Conservation (phyloP, 2,329 filamentous ascomycete genomes). For the Fonsecaea multimorphosa region DNA sequence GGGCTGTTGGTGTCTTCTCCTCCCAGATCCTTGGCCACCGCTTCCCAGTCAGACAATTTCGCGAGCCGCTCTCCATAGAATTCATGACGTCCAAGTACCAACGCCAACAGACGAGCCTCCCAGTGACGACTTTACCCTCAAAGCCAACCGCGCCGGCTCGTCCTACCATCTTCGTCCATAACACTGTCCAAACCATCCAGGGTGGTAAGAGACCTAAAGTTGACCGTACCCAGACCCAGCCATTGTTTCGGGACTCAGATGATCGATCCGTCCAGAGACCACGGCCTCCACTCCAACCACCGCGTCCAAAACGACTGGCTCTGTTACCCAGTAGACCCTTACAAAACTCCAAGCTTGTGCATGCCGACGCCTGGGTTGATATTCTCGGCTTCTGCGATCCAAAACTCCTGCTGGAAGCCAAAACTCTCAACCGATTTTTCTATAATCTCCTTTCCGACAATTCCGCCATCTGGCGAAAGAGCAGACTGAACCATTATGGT, state of each 20-base stretch:
- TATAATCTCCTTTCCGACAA: slow-evolving; percentile 31
- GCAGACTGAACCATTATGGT: slow-evolving; percentile 32
- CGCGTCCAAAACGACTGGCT: neutral
- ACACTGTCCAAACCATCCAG: slow-evolving; percentile 22
- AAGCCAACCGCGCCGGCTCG: neutral
- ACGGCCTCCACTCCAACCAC: neutral
- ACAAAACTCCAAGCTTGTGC: slow-evolving; percentile 11
- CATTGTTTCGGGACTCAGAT: neutral
- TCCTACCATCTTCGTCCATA: slow-evolving; percentile 14
- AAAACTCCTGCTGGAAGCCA: slow-evolving; percentile 34
- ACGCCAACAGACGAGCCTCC: neutral
- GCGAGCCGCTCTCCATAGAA: neutral
- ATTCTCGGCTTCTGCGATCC: slow-evolving; percentile 37
- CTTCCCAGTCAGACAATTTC: neutral
- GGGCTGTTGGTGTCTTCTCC: slow-evolving; percentile 20
- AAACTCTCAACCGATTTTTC: slow-evolving; percentile 34
- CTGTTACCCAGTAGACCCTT: slow-evolving; percentile 23
- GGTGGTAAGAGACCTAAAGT: neutral
- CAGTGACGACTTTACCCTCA: neutral
- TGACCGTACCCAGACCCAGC: neutral
- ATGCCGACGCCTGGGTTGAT: slow-evolving; percentile 35
- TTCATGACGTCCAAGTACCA: neutral
- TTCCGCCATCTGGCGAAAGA: slow-evolving; percentile 35
- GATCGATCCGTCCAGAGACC: neutral
- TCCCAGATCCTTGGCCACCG: slow-evolving; percentile 16